Percentiles rank a stretch among this genome's conserved stretches.
These are phyloP conservation scores for Solanum hybrid DNA, from an alignment of 305 asterid genomes.

Conservation along the genomic window DNA sequence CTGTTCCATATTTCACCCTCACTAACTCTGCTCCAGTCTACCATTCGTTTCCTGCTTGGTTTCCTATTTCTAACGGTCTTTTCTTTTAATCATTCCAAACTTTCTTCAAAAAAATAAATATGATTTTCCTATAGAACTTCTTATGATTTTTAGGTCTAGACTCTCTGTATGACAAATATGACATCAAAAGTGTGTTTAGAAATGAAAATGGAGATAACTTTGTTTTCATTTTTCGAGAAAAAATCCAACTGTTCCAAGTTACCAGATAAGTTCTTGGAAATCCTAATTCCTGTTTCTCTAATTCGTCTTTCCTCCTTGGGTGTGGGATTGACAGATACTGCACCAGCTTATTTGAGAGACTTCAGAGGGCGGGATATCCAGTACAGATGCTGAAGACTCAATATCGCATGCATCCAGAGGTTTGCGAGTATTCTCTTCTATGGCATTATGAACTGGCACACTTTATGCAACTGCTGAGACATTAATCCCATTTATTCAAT, in stretches of 20 bases:
- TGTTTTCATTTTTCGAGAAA: not conserved
- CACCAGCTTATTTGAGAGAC: constrained; percentile 83
- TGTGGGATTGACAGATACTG: constrained; percentile 44
- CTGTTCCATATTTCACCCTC: not conserved
- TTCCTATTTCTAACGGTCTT: not conserved
- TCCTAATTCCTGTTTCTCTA: not conserved
- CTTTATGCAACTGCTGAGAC: not conserved
- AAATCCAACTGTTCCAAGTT: not conserved
- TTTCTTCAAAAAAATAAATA: not conserved
- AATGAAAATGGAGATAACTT: not conserved
- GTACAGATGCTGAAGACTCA: constrained; percentile 98
- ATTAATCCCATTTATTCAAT: not conserved
- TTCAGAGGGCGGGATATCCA: constrained; percentile 91
- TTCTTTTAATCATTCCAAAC: not conserved
- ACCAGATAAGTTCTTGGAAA: not conserved
- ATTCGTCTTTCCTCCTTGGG: not conserved
- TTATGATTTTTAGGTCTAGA: not conserved
- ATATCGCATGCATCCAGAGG: constrained; percentile 99
- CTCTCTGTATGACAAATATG: not conserved
- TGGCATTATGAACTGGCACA: not conserved
- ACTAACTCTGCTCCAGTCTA: not conserved
- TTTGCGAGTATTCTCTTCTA: constrained; percentile 12
- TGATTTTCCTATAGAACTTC: not conserved
- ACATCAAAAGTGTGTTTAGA: not conserved
- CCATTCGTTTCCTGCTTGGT: not conserved